Evolutionary conservation across 208 protist species (phyloP).

Genomic region (Trypanosoma rangeli): DNA sequence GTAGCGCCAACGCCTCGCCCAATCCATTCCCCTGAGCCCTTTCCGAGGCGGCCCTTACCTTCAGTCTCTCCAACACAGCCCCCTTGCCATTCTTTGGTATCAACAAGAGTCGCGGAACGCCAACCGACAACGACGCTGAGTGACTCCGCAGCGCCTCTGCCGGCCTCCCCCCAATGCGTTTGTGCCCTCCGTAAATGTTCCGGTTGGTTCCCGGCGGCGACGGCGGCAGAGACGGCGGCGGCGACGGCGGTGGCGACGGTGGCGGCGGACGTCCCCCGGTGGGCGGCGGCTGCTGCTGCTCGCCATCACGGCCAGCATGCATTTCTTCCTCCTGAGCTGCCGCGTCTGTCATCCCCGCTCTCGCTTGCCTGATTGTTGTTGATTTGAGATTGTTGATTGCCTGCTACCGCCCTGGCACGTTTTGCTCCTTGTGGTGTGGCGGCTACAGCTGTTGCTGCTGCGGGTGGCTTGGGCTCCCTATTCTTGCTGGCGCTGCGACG

Average conservation of each 20-base stretch:
- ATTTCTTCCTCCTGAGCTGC: not conserved
- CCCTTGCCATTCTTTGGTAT: not conserved
- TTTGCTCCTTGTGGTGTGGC: not conserved
- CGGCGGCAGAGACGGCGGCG: not conserved
- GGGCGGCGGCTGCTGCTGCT: constrained; percentile 5
- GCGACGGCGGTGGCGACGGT: not conserved
- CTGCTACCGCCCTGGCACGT: not conserved
- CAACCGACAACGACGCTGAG: no score
- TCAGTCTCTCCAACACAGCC: not conserved
- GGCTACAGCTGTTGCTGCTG: not conserved
- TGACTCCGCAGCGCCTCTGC: not conserved
- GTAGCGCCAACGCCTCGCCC: not conserved
- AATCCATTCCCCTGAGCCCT: not conserved
- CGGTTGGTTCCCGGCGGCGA: not conserved
- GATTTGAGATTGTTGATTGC: not conserved
- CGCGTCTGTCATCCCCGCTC: not conserved
- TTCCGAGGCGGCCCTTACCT: not conserved
- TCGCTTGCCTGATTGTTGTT: not conserved
- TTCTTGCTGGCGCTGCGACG: not conserved
- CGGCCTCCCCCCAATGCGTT: constrained; percentile 7
- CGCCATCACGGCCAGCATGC: constrained; percentile 9
- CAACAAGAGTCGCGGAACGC: not conserved
- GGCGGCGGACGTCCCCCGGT: not conserved
- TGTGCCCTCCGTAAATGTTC: not conserved
- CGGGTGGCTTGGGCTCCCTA: not conserved